These are phyloP conservation scores for Phialophora macrospora DNA, from an alignment of 2,329 filamentous ascomycete genomes.

Conservation along the genomic window DNA sequence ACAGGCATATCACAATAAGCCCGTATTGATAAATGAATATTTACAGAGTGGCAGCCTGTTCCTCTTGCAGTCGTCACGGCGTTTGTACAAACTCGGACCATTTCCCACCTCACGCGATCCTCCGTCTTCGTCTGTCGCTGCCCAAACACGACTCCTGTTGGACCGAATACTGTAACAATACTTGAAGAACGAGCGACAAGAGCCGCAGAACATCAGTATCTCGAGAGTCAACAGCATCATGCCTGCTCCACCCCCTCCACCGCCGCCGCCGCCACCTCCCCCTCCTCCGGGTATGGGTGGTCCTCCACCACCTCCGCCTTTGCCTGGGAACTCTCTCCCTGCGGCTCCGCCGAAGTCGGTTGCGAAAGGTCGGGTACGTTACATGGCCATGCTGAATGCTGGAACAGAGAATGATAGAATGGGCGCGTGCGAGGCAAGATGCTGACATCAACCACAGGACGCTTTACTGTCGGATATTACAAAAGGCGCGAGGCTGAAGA, in stretches of 20 bases:
- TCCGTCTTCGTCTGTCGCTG: conserved; percentile 6
- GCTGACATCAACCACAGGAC: conserved; percentile 60
- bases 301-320: conserved; percentile 68
- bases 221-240: conserved; percentile 21
- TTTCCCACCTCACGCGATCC: conserved; percentile 12
- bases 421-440: not conserved
- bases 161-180: conserved; percentile 9
- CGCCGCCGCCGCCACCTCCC: conserved; percentile 62
- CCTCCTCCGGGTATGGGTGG: conserved; percentile 62
- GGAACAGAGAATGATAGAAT: conserved; percentile 12
- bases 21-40: conserved; percentile 16
- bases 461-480: conserved; percentile 85
- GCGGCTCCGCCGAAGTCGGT: conserved; percentile 61
- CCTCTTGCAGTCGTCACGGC: conserved; percentile 1
- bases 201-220: conserved; percentile 8
- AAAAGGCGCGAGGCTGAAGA: conserved; percentile 80
- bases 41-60: conserved; percentile 2
- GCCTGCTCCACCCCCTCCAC: conserved; percentile 37
- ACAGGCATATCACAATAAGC: conserved; percentile 3
- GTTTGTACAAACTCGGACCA: not conserved
- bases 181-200: conserved; percentile 6
- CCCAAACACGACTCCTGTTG: conserved; percentile 14
- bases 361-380: conserved; percentile 67
- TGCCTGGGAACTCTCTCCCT: conserved; percentile 64
- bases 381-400: conserved; percentile 9